Base-by-base conservation (phyloP, 1,284 basidiomycete species). In the Puccinia polysora region DNA sequence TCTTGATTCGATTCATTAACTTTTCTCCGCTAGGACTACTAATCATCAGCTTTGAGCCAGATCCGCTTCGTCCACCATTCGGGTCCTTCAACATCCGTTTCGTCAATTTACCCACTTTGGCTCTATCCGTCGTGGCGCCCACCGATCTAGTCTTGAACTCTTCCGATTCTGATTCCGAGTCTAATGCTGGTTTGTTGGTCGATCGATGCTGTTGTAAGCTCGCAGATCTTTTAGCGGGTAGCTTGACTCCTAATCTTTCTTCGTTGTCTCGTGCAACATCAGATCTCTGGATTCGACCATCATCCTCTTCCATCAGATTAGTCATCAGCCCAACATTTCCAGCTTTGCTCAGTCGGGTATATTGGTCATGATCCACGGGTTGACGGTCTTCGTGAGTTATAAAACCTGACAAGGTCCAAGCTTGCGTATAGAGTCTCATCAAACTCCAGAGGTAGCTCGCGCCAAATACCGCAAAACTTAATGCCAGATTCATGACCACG, bases 401-500 rank as follows among this genome's bases (percentile, higher is more conserved):
- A 62, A 70, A 62, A 1, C 67, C 55, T n/a, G 60, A 25, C 14
- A 70, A 36, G 10, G 56, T 73, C 76, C 76, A 78, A 0, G 75
- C 76, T n/a, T 80, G 77, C 65, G 79, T 76, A 8, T 76, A 52
- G 55, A 80, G 77, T 28, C 80, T 74, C 5, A 76, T 76, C 30
- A 79, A 71, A 15, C 76, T 75, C 81, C 81, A 82, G 10, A 81
- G 65, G 77, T 79, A 84, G 1, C 79, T 82, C 20, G 90, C 79
- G 4, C 82, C 83, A 78, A 95, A 94, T 8, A 91, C 85, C 0
- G 86, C 88, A 2, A 88, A 89, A 77, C 86, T 86, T 53, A 94
- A 78, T n/a, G 91, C 83, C 2, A 93, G 87, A 78, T 94, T 95
- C 40, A 93, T 81, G 1, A 95, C 90, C 0, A 89, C 82, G 78